Conservation (phyloP, 768 basidiomycete genomes). For the Lactifluus piperatus region DNA sequence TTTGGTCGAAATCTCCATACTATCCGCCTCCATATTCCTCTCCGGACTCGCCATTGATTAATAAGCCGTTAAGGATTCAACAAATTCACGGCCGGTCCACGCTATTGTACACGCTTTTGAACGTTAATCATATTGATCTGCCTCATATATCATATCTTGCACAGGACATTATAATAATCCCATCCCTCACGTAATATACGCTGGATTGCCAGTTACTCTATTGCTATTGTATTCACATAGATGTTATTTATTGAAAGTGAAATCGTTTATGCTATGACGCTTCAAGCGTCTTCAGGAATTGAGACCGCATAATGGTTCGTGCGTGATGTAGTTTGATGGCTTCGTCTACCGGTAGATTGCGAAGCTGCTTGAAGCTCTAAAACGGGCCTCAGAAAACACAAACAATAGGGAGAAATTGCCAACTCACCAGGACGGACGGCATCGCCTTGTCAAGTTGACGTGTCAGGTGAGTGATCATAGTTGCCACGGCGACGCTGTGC, state of each 20-base stretch:
- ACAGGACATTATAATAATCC: neutral
- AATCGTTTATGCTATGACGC: neutral
- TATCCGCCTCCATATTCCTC: slow-evolving; percentile 20
- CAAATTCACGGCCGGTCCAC: neutral
- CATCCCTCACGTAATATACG: neutral
- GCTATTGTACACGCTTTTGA: neutral
- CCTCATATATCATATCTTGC: neutral
- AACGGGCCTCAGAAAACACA: neutral
- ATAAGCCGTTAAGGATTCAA: neutral
- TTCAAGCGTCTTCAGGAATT: slow-evolving; percentile 17
- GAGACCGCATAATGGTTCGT: slow-evolving; percentile 9
- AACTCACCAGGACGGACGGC: slow-evolving; percentile 53
- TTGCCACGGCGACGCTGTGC: slow-evolving; percentile 60
- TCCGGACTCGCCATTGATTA: slow-evolving; percentile 18
- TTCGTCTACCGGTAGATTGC: slow-evolving; percentile 8
- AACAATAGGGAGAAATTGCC: neutral
- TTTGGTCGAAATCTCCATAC: slow-evolving; percentile 17
- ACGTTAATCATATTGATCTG: neutral
- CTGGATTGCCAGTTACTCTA: neutral
- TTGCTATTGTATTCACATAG: neutral
- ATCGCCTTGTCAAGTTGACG: slow-evolving; percentile 48
- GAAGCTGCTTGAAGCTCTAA: slow-evolving; percentile 14
- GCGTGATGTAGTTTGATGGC: slow-evolving; percentile 17
- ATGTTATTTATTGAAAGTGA: neutral
- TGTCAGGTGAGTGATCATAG: slow-evolving; percentile 63